phyloP scores from a whole-genome alignment of 176 grass and related monocot species.

The Pontederia paniculata region DNA sequence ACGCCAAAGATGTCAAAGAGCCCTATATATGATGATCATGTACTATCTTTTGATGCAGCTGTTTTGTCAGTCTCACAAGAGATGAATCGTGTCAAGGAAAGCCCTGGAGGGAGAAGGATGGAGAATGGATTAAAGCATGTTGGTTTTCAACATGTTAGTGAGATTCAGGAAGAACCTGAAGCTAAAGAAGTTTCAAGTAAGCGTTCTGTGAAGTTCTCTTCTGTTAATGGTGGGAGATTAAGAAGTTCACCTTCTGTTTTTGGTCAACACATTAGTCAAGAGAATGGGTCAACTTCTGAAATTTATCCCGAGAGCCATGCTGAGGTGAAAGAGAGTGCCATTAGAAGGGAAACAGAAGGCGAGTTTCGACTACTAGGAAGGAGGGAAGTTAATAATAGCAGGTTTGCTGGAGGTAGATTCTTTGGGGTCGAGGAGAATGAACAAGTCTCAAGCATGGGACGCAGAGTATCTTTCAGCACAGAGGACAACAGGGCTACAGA shows the following conservation, averaged over 20 bases:
- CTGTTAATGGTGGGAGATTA: conserved; percentile 25
- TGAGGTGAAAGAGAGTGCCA: conserved; percentile 82
- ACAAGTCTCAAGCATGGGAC: conserved; percentile 46
- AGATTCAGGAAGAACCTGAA: conserved; percentile 83
- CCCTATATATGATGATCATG: conserved; percentile 63
- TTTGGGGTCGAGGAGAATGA: conserved; percentile 65
- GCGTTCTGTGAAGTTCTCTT: conserved; percentile 39
- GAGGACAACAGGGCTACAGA: conserved; percentile 53
- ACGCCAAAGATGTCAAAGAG: conserved; percentile 48
- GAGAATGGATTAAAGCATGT: conserved; percentile 32
- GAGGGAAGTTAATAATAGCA: conserved; percentile 52
- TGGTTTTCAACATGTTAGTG: conserved; percentile 47
- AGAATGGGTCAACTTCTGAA: conserved; percentile 49
- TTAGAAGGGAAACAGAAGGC: conserved; percentile 91
- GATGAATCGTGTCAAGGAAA: conserved; percentile 40
- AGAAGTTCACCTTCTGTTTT: conserved; percentile 40
- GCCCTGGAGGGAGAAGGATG: conserved; percentile 33
- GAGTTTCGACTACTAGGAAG: conserved; percentile 89
- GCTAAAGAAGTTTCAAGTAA: conserved; percentile 37
- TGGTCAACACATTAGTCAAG: conserved; percentile 15
- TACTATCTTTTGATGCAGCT: conserved; percentile 86
- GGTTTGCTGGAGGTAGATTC: conserved; percentile 56
- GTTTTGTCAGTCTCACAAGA: conserved; percentile 82
- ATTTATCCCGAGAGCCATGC: conserved; percentile 35
- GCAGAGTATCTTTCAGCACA: conserved; percentile 70